Conservation (phyloP, 192 early-diverging fungal genomes). For the Phlyctochytrium arcticum region DNA sequence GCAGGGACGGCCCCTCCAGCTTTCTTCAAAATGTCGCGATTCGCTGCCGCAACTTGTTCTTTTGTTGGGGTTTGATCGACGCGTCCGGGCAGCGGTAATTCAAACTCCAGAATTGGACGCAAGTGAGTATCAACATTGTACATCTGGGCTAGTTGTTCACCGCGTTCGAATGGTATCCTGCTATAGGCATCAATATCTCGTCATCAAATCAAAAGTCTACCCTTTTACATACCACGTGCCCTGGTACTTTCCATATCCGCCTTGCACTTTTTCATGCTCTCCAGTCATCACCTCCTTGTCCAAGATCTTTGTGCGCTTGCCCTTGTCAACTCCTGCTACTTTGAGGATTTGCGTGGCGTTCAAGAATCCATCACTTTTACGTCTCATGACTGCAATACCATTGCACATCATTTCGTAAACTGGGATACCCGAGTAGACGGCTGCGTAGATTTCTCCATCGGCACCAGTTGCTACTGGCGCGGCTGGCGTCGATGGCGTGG, state of each 20-base stretch:
- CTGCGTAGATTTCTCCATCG: constrained; percentile 64
- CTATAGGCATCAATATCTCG: not conserved
- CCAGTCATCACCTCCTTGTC: constrained; percentile 87
- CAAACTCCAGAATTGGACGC: constrained; percentile 77
- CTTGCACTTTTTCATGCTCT: constrained; percentile 93
- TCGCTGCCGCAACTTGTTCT: constrained; percentile 39
- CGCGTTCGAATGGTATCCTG: constrained; percentile 85
- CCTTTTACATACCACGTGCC: constrained; percentile 77
- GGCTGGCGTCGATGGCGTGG: not conserved
- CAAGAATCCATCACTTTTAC: constrained; percentile 81
- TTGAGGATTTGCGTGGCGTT: constrained; percentile 99
- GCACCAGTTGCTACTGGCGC: not conserved
- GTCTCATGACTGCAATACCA: constrained; percentile 64
- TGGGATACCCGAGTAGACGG: constrained; percentile 89
- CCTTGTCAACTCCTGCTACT: constrained; percentile 92
- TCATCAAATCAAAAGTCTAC: not conserved
- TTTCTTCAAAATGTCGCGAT: not conserved
- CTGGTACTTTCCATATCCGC: constrained; percentile 98
- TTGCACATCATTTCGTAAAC: constrained; percentile 93
- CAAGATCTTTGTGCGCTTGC: constrained; percentile 85
- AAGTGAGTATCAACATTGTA: constrained; percentile 75
- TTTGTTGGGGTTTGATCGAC: constrained; percentile 54
- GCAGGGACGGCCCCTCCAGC: not conserved
- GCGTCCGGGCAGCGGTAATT: constrained; percentile 49
- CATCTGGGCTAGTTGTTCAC: constrained; percentile 72